These are phyloP conservation scores for Apiotrichum sp. DNA, from an alignment of 1,284 basidiomycete genomes.

Conservation along the genomic window DNA sequence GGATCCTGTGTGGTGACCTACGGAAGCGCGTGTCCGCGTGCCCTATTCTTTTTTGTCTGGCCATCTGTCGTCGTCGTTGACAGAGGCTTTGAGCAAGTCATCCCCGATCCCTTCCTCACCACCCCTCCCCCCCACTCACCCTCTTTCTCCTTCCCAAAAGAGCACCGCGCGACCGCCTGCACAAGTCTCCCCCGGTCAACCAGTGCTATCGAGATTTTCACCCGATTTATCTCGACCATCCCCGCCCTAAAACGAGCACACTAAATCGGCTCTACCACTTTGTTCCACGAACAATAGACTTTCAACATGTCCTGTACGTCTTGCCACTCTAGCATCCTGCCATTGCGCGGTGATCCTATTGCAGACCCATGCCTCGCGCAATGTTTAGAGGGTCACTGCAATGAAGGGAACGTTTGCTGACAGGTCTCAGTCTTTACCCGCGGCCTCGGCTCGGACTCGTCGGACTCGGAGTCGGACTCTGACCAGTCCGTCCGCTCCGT, in stretches of 20 bases:
- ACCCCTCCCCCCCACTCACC: not conserved
- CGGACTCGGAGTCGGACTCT: conserved; percentile 38
- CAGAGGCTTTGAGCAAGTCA: not conserved
- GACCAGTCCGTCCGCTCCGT: conserved; percentile 43
- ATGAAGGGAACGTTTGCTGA: not conserved
- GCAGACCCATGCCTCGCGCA: no score
- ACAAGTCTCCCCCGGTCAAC: no score
- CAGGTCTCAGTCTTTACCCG: conserved; percentile 27
- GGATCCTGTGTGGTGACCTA: not conserved
- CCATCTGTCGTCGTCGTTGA: not conserved
- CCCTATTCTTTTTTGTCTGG: no score
- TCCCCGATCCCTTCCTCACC: not conserved
- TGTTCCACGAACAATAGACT: not conserved
- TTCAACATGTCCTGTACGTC: conserved; percentile 2
- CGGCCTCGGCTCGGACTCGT: conserved; percentile 27
- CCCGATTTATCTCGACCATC: not conserved
- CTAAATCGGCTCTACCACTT: not conserved
- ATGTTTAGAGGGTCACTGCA: no score
- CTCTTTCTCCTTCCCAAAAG: no score
- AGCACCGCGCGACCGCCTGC: no score
- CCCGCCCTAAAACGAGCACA: not conserved
- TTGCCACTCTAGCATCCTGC: not conserved
- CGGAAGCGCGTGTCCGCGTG: no score
- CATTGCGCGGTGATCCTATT: no score
- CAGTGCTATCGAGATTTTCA: no score